phyloP scores from a whole-genome alignment of 371 early-diverging fungal species.

The Rhizomucor pusillus region DNA sequence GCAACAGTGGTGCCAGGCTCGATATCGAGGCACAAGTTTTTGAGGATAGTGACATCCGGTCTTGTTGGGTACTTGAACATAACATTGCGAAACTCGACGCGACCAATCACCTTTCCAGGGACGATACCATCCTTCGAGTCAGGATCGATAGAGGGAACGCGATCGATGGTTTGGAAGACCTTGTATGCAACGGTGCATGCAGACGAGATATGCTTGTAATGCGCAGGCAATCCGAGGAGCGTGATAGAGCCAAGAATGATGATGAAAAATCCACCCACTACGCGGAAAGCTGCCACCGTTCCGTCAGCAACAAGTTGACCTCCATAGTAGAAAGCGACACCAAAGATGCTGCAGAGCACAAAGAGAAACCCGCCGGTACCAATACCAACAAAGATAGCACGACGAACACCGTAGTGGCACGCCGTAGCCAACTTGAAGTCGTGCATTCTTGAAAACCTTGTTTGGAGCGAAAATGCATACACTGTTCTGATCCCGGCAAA shows the following conservation, averaged over 20 bases:
- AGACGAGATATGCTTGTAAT: conserved; percentile 48
- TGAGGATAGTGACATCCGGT: conserved; percentile 59
- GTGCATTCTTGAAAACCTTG: conserved; percentile 59
- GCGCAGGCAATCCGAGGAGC: conserved; percentile 40
- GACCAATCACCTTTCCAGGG: conserved; percentile 43
- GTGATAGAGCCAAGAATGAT: conserved; percentile 54
- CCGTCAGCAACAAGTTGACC: conserved; percentile 39
- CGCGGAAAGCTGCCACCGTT: conserved; percentile 19
- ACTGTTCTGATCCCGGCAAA: conserved; percentile 80
- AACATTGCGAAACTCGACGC: conserved; percentile 50
- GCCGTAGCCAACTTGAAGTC: conserved; percentile 42
- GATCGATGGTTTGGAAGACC: conserved; percentile 75
- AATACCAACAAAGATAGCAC: conserved; percentile 32
- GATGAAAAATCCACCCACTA: conserved; percentile 64
- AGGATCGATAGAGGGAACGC: conserved; percentile 59
- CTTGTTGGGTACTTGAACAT: conserved; percentile 78
- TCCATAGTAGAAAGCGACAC: conserved; percentile 74
- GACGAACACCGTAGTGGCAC: conserved; percentile 43
- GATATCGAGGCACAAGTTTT: conserved; percentile 59
- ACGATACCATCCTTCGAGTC: conserved; percentile 42
- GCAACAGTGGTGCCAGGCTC: conserved; percentile 65
- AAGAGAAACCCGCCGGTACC: conserved; percentile 57
- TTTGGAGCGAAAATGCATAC: conserved; percentile 70
- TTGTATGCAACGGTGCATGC: conserved; percentile 60
- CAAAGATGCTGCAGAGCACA: conserved; percentile 53